Conservation (phyloP, 495 filamentous ascomycete species). For the Talaromyces borbonicus region DNA sequence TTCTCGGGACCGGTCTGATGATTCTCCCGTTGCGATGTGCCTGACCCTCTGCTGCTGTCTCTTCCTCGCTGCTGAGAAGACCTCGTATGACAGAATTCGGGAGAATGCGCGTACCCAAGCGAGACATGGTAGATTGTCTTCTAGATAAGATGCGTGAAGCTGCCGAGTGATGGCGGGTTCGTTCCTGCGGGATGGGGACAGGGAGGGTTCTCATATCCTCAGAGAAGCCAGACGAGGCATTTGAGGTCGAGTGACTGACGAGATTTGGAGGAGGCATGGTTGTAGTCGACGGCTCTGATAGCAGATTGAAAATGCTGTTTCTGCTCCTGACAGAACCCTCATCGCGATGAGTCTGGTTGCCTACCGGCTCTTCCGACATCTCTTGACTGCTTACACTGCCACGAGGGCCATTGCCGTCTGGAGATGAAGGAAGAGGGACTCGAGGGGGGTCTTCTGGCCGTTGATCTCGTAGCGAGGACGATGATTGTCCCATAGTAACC, state of each 20-base stretch:
- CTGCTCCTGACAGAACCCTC: constrained; percentile 4
- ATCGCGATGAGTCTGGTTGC: constrained; percentile 13
- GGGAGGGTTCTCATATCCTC: constrained; percentile 22
- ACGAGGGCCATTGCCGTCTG: constrained; percentile 17
- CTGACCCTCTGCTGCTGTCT: constrained; percentile 39
- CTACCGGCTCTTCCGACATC: constrained; percentile 21
- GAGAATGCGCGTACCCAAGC: constrained; percentile 39
- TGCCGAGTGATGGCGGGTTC: constrained; percentile 24
- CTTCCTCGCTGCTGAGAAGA: constrained; percentile 35
- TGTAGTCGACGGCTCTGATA: constrained; percentile 12
- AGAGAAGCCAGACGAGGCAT: constrained; percentile 20
- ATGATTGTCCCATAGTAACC: constrained; percentile 42
- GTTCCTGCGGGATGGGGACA: constrained; percentile 19
- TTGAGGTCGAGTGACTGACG: constrained; percentile 15
- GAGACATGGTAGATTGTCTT: constrained; percentile 42
- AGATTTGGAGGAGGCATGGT: constrained; percentile 9
- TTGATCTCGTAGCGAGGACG: constrained; percentile 33
- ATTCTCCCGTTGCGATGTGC: constrained; percentile 39
- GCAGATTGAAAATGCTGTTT: constrained; percentile 8
- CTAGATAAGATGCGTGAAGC: constrained; percentile 35
- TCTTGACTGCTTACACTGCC: constrained; percentile 33
- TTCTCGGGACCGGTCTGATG: constrained; percentile 28
- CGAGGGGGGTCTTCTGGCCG: constrained; percentile 20
- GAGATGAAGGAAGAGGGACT: constrained; percentile 14
- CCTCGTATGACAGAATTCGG: constrained; percentile 40